These are phyloP conservation scores for Phytophthora hybrid DNA, from an alignment of 352 stramenopile genomes.

Conservation along the genomic window DNA sequence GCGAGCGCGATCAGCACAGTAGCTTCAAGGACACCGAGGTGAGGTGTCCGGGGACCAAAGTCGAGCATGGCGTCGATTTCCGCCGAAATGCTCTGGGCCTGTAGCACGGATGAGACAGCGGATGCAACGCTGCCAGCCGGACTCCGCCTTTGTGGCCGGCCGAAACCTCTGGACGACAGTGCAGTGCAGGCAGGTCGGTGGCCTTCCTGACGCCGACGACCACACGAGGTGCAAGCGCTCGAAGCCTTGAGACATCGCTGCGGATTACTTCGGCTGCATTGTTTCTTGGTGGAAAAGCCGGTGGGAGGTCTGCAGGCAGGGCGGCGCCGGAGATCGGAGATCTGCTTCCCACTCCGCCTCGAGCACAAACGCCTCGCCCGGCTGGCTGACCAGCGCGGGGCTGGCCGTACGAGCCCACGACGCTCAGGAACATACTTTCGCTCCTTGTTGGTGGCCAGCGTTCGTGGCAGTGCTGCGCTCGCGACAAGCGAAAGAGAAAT, in stretches of 20 bases:
- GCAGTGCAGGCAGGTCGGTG: neutral
- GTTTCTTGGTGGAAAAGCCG: slow-evolving; percentile 14
- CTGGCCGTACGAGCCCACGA: slow-evolving; percentile 19
- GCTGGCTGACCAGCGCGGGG: slow-evolving; percentile 4
- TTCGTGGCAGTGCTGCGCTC: slow-evolving; percentile 20
- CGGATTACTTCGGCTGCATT: slow-evolving; percentile 6
- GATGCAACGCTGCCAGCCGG: slow-evolving; percentile 2
- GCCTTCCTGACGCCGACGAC: neutral
- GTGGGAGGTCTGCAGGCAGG: neutral
- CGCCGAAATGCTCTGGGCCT: neutral
- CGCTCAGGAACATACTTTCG: slow-evolving; percentile 1
- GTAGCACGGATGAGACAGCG: slow-evolving; percentile 5
- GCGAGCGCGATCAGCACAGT: neutral
- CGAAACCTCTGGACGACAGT: neutral
- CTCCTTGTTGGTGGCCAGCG: slow-evolving; percentile 12
- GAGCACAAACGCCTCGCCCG: neutral
- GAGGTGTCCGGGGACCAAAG: neutral
- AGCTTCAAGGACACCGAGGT: slow-evolving; percentile 1
- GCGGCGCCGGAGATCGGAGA: slow-evolving; percentile 6
- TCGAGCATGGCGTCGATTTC: neutral
- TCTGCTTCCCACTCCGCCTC: slow-evolving; percentile 26
- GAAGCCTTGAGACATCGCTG: slow-evolving; percentile 5
- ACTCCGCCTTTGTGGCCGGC: neutral
- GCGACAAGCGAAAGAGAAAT: slow-evolving; percentile 28
- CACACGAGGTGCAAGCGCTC: slow-evolving; percentile 5